phyloP scores from a whole-genome alignment of 768 basidiomycete species.

The Hysterangium stoloniferum region DNA sequence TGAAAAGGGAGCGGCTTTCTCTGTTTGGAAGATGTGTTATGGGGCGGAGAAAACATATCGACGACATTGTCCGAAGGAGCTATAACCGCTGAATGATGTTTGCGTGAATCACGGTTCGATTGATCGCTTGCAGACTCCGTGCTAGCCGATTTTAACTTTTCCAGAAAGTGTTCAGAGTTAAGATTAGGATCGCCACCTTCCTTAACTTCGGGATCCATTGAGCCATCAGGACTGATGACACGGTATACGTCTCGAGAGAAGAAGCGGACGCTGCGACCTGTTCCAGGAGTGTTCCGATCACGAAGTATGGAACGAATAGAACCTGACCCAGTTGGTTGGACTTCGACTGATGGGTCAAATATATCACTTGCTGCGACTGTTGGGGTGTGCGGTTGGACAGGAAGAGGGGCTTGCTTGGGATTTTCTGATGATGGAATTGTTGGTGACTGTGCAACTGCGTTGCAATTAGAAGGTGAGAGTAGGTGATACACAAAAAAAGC shows the following conservation, averaged over 20 bases:
- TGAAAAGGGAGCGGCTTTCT: constrained; percentile 15
- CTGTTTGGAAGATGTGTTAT: background rate
- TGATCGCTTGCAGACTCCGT: background rate
- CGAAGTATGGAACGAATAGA: constrained; percentile 69
- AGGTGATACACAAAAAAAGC: background rate
- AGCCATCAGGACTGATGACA: constrained; percentile 57
- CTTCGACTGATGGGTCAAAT: background rate
- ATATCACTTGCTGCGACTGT: background rate
- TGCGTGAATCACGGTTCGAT: background rate
- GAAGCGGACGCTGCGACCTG: constrained; percentile 74
- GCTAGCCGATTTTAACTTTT: constrained; percentile 4
- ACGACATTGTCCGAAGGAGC: constrained; percentile 2
- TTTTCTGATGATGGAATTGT: background rate
- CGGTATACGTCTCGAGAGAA: constrained; percentile 64
- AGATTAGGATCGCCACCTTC: background rate
- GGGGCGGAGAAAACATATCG: constrained; percentile 9
- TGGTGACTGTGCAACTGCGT: background rate
- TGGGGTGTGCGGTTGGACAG: constrained; percentile 2
- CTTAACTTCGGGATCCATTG: constrained; percentile 32
- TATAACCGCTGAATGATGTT: background rate
- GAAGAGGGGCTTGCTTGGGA: background rate
- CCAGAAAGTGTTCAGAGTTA: constrained; percentile 1
- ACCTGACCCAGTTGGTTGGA: constrained; percentile 19
- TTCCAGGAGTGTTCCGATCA: constrained; percentile 62
- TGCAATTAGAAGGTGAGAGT: too few species aligned